phyloP scores from a whole-genome alignment of 176 grass and related monocot species.

The Coix lacrymajobi region DNA sequence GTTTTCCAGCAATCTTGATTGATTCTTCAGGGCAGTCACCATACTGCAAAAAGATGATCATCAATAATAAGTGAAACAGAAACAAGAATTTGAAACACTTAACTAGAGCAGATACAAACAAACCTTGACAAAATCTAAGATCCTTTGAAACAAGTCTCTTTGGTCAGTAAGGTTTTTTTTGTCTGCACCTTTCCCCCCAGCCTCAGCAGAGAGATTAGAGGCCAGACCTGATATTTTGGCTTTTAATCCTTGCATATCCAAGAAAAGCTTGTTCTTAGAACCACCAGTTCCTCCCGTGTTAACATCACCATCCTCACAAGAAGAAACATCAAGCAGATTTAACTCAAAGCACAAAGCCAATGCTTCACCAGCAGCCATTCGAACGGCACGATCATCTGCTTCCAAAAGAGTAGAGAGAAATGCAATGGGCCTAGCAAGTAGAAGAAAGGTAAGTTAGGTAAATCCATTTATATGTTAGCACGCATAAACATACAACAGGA shows the following conservation, averaged over 20 bases:
- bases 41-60: conserved; percentile 37
- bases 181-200: conserved; percentile 88
- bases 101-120: conserved; percentile 9
- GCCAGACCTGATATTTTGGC: conserved; percentile 73
- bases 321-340: conserved; percentile 62
- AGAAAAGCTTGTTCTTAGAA: conserved; percentile 59
- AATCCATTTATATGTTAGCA: background rate
- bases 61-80: background rate
- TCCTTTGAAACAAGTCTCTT: conserved; percentile 76
- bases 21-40: conserved; percentile 64
- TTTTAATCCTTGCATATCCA: conserved; percentile 85
- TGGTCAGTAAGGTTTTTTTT: conserved; percentile 98
- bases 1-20: conserved; percentile 71
- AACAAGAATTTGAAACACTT: background rate
- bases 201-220: conserved; percentile 64
- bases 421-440: conserved; percentile 48
- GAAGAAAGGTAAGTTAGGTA: conserved; percentile 10
- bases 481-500: background rate
- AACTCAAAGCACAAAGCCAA: conserved; percentile 83
- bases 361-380: conserved; percentile 97
- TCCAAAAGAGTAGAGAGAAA: conserved; percentile 82
- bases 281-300: conserved; percentile 34
- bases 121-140: conserved; percentile 89
- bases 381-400: conserved; percentile 72
- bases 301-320: conserved; percentile 35